A percentile compares a stretch with the other conserved stretches of the same genome.
phyloP scores from a whole-genome alignment of 2,329 filamentous ascomycete genomes.

The Cladorrhinum sp. region DNA sequence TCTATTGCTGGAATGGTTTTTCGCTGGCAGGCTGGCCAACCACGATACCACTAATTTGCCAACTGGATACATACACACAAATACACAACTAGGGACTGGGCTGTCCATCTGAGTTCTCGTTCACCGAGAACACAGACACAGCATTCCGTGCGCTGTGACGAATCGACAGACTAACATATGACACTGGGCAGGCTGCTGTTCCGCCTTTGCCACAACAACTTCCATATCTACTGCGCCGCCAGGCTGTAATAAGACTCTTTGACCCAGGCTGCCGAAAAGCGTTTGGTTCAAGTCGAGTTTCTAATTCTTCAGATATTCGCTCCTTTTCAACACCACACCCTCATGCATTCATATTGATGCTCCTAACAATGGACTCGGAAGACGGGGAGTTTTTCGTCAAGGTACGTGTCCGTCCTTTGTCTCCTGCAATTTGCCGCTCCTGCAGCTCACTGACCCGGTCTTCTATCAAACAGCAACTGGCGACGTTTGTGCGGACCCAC shows the following conservation, averaged over 20 bases:
- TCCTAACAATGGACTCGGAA: conserved; percentile 75
- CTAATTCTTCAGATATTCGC: conserved; percentile 16
- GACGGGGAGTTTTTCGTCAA: conserved; percentile 88
- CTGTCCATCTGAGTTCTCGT: conserved; percentile 12
- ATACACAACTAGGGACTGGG: conserved; percentile 8
- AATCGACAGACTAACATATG: conserved; percentile 30
- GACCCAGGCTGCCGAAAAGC: conserved; percentile 15
- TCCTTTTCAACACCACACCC: conserved; percentile 29
- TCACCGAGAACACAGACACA: conserved; percentile 13
- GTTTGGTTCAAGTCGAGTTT: conserved; percentile 11
- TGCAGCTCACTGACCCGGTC: conserved; percentile 34
- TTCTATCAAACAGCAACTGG: conserved; percentile 69
- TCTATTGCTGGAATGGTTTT: neutral
- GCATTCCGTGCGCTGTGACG: conserved; percentile 22
- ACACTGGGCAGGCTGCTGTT: conserved; percentile 30
- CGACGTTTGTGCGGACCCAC: conserved; percentile 92
- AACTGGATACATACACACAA: conserved; percentile 3
- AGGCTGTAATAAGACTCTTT: conserved; percentile 10
- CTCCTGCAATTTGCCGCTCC: neutral
- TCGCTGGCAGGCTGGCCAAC: conserved; percentile 10
- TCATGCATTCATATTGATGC: conserved; percentile 45
- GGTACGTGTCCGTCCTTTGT: conserved; percentile 46
- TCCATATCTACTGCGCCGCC: conserved; percentile 11
- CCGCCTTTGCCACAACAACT: conserved; percentile 26
- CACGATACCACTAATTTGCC: neutral